Evolutionary conservation across 108 stramenopile genomes (phyloP), one percentile per base, ranked within the genome.

Genomic region (Nitzschia sp.): DNA sequence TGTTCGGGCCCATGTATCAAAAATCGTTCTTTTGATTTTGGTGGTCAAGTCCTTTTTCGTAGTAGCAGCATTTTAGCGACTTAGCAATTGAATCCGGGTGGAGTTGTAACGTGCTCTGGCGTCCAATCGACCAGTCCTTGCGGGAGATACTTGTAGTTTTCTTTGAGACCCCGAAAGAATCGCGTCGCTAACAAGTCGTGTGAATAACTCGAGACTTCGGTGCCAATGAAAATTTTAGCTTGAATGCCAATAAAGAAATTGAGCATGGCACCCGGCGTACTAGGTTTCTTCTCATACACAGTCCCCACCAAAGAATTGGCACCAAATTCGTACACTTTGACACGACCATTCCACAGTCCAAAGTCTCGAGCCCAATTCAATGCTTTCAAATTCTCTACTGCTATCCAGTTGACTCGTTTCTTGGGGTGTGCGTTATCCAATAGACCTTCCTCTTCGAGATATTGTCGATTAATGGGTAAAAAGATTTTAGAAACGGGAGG

Each of bases 151-250:
- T 62, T 56, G 55, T 48, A 79, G 36, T 70, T 74, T 5, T 68
- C 19, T 4, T 15, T 13, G 4, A 9, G 15, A 18, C 46, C 48
- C 19, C 72, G 55, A 49, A 59, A 70, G 32, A 79, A 79, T 21
- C 78, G 72, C 19, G 62, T 56, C 27, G 57, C 59, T 59, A 63
- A 45, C 2, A 74, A 15, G 35, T 68, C 59, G 24, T 55, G 28
- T 2, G 78, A 79, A 57, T 53, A 79, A 35, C 62, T 74, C 5
- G 78, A 79, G 1, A 79, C 57, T 46, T 68, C 68, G 19, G 78
- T 69, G 21, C 78, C 78, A 19, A 79, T 47, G 38, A 79, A 79
- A 23, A 74, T 59, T 17, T 70, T 56, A 35, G 63, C 45, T 9
- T 69, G 9, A 23, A 68, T 18, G 15, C 63, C 71, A 24, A 79